Conservation (phyloP, 202 grass and related monocot species). For the Dendrocalamus latiflorus region DNA sequence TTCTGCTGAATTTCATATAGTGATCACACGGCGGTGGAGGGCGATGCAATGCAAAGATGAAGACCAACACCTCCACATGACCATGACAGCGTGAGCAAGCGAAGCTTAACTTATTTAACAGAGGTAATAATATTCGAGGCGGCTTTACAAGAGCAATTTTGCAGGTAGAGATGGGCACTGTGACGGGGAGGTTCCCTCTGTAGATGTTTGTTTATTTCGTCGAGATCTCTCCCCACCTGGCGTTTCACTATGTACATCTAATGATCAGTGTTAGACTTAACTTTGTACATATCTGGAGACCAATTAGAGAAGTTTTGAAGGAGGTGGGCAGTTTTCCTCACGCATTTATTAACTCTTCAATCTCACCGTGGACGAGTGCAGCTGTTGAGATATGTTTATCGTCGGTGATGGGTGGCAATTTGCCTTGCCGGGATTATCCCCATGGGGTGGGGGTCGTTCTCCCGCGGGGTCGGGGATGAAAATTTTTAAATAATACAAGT, state of each 20-base stretch:
- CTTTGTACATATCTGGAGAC: conserved; percentile 40
- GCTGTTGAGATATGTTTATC: neutral
- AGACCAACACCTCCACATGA: neutral
- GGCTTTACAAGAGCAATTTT: conserved; percentile 37
- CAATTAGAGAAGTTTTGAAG: conserved; percentile 33
- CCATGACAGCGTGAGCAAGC: neutral
- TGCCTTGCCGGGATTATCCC: no score
- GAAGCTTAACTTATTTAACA: neutral
- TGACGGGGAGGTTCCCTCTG: neutral
- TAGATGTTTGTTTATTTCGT: conserved; percentile 24
- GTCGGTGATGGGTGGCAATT: no score
- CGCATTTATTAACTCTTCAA: neutral
- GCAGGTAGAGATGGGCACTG: conserved; percentile 36
- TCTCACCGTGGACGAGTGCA: neutral
- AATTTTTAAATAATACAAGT: no score
- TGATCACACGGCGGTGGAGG: neutral
- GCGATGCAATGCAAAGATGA: neutral
- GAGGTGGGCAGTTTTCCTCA: neutral
- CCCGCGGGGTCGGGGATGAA: no score
- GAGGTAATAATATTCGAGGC: neutral
- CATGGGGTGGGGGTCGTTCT: no score
- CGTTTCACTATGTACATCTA: conserved; percentile 25
- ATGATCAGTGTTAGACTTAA: conserved; percentile 12
- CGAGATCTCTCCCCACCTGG: conserved; percentile 22
- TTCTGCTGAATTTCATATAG: neutral